Evolutionary conservation across 2,329 filamentous ascomycete species (phyloP).

Genomic region (Colletotrichum sp.): DNA sequence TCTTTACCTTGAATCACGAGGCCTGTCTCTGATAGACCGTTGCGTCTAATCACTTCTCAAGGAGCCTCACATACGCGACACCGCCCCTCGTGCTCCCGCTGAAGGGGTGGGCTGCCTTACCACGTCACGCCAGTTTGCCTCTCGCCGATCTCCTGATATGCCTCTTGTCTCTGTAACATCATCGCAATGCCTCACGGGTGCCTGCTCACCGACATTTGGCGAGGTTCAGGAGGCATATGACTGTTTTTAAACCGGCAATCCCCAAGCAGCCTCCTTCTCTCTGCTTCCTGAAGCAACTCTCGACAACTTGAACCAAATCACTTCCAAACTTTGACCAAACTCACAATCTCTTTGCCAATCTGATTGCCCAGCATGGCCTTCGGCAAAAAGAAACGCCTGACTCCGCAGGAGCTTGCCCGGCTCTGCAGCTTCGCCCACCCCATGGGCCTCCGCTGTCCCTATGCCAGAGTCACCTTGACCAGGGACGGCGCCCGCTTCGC

Average conservation of each 20-base stretch:
- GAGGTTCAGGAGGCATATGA: neutral
- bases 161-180: neutral
- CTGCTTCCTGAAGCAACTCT: neutral
- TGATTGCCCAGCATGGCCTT: neutral
- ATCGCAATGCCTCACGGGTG: neutral
- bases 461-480: constrained; percentile 4
- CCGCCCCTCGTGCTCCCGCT: neutral
- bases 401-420: neutral
- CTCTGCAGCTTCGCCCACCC: constrained; percentile 13
- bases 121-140: neutral
- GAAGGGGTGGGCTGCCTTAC: neutral
- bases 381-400: constrained; percentile 1
- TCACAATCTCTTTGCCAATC: neutral
- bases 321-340: neutral
- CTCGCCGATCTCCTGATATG: neutral
- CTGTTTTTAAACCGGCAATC: neutral
- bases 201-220: constrained; percentile 11
- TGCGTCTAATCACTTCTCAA: neutral
- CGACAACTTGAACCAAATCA: neutral
- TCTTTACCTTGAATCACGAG: neutral
- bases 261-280: neutral
- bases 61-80: neutral
- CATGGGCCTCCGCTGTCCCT: constrained; percentile 8
- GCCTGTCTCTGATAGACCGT: neutral
- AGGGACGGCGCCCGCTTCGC: neutral